Evolutionary conservation across 2,329 filamentous ascomycete genomes (phyloP).

Genomic region (Cladophialophora bantiana): DNA sequence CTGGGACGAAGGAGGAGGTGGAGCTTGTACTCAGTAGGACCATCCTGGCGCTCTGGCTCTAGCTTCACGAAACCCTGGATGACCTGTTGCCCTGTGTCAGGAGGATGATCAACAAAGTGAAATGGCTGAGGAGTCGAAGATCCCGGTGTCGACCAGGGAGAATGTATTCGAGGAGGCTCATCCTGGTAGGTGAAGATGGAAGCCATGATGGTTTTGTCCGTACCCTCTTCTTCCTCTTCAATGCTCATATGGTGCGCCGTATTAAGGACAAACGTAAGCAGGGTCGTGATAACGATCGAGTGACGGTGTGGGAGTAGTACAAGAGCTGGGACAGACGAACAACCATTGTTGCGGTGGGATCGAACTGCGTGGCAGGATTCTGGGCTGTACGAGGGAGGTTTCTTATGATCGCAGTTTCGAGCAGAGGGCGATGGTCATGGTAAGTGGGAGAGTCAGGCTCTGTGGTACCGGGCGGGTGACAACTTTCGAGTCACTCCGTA

Average conservation of each 20-base stretch:
- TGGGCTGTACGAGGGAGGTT: background rate
- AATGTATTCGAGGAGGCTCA: conserved; percentile 84
- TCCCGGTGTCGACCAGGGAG: conserved; percentile 78
- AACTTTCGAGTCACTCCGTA: conserved; percentile 10
- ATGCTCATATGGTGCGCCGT: conserved; percentile 27
- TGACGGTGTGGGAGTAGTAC: conserved; percentile 59
- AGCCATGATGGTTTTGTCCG: conserved; percentile 62
- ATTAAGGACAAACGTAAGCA: conserved; percentile 21
- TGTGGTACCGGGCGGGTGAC: background rate
- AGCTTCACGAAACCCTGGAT: conserved; percentile 71
- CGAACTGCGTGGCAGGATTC: background rate
- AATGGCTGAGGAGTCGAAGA: conserved; percentile 50
- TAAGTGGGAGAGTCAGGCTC: background rate
- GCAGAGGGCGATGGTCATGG: conserved; percentile 13
- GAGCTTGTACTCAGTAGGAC: conserved; percentile 95
- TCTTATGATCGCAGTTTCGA: conserved; percentile 10
- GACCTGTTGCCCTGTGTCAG: conserved; percentile 51
- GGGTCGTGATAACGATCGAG: conserved; percentile 51
- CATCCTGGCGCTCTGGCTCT: conserved; percentile 89
- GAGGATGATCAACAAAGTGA: conserved; percentile 40
- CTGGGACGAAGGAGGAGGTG: conserved; percentile 84
- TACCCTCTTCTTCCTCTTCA: conserved; percentile 18
- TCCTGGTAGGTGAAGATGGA: conserved; percentile 96
- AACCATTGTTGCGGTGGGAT: conserved; percentile 51
- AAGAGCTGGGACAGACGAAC: conserved; percentile 56